A percentile compares a stretch with the other conserved stretches of the same genome.
phyloP scores from a whole-genome alignment of 805 yeast species.

The Saturnispora mendoncae region DNA sequence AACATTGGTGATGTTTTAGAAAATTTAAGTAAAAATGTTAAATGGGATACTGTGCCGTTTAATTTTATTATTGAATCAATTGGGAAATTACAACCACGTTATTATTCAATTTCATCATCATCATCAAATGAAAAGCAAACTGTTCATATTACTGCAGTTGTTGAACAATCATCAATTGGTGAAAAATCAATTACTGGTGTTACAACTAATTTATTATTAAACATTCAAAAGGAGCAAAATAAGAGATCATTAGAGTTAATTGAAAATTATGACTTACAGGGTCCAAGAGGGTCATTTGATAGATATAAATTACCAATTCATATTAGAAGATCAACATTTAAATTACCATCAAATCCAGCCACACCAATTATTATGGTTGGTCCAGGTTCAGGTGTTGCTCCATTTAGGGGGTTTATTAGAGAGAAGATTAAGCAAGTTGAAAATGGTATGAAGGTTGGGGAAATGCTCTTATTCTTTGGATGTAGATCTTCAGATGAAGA shows the following conservation, averaged over 20 bases:
- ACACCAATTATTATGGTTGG: constrained; percentile 85
- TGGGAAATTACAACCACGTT: constrained; percentile 77
- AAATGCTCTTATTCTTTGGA: constrained; percentile 81
- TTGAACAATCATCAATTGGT: constrained; percentile 40
- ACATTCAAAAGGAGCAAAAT: constrained; percentile 45
- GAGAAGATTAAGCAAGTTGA: constrained; percentile 70
- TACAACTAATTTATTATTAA: constrained; percentile 49
- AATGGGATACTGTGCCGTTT: constrained; percentile 51
- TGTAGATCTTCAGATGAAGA: constrained; percentile 76
- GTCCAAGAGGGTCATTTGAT: constrained; percentile 60
- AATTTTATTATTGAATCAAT: constrained; percentile 71
- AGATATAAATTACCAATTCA: constrained; percentile 62
- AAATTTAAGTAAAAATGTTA: constrained; percentile 38
- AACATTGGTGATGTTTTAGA: constrained; percentile 68
- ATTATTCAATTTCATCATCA: constrained; percentile 88
- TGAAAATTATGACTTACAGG: constrained; percentile 63
- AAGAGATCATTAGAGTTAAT: constrained; percentile 34
- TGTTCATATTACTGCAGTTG: constrained; percentile 80
- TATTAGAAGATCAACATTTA: constrained; percentile 82
- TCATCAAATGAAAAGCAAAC: constrained; percentile 53
- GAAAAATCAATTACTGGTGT: constrained; percentile 88
- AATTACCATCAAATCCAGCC: constrained; percentile 66
- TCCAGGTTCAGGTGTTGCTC: constrained; percentile 97
- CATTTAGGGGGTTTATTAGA: constrained; percentile 78
- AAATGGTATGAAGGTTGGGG: constrained; percentile 47